A percentile compares a stretch with the other conserved stretches of the same genome.
Evolutionary conservation across 768 basidiomycete species (phyloP).

Genomic region (Xerocomellus chrysenteron): DNA sequence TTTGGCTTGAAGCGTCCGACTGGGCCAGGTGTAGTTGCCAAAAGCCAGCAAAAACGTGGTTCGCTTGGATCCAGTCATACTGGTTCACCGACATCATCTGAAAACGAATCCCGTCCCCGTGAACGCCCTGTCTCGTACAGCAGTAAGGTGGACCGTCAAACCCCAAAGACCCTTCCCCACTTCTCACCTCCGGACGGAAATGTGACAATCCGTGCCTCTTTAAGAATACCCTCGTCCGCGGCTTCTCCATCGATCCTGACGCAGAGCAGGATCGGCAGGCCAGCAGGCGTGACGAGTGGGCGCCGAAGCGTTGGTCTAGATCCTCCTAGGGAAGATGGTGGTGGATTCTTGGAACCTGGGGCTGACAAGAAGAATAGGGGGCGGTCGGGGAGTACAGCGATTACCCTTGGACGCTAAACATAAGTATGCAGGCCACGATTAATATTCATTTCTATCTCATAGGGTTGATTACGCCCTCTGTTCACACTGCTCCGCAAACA

Average conservation of each 20-base stretch:
- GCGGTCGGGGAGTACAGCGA: conserved; percentile 30
- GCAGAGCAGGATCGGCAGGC: conserved; percentile 49
- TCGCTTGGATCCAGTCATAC: conserved; percentile 54
- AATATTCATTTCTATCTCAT: conserved; percentile 8
- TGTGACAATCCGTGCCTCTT: conserved; percentile 46
- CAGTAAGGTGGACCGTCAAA: conserved; percentile 20
- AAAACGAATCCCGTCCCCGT: conserved; percentile 24
- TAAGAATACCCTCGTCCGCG: conserved; percentile 40
- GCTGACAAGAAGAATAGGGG: conserved; percentile 22
- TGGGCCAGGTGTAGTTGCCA: conserved; percentile 43
- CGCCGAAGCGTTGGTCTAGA: conserved; percentile 42
- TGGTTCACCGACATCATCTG: conserved; percentile 31
- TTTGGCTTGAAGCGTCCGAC: conserved; percentile 60
- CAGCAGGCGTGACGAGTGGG: conserved; percentile 39
- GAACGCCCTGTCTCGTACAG: conserved; percentile 31
- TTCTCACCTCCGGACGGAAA: conserved; percentile 44
- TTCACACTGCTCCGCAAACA: conserved; percentile 13
- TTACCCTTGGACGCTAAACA: conserved; percentile 21
- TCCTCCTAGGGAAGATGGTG: conserved; percentile 20
- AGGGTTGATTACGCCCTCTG: conserved; percentile 4
- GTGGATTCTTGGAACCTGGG: conserved; percentile 16
- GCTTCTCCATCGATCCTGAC: conserved; percentile 31
- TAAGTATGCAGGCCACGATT: conserved; percentile 16
- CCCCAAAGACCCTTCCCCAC: conserved; percentile 40
- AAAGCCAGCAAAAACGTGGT: conserved; percentile 53